Evolutionary conservation across 1,284 basidiomycete genomes (phyloP).

Genomic region (Tylopilus microsporus): DNA sequence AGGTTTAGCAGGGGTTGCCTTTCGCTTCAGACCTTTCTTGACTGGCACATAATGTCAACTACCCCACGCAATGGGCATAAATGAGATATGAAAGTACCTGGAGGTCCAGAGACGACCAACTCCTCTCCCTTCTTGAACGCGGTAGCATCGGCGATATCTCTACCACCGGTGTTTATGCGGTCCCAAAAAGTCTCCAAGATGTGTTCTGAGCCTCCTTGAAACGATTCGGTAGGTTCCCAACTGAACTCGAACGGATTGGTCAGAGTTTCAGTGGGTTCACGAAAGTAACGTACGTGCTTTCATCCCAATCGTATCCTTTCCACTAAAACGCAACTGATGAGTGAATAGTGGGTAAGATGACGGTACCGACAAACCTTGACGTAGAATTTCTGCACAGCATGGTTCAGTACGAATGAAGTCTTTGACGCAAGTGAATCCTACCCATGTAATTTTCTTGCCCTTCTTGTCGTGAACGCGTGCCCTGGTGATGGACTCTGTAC

Average conservation of each 20-base stretch:
- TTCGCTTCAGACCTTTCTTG: conserved; percentile 23
- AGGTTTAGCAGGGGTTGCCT: conserved; percentile 9
- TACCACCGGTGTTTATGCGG: conserved; percentile 44
- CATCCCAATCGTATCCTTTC: conserved; percentile 57
- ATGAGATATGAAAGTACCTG: conserved; percentile 38
- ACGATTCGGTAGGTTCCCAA: conserved; percentile 66
- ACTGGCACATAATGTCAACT: conserved; percentile 15
- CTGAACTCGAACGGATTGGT: conserved; percentile 33
- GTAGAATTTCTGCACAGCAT: conserved; percentile 47
- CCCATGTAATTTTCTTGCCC: conserved; percentile 45
- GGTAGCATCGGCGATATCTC: conserved; percentile 46
- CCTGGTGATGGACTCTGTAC: conserved; percentile 48
- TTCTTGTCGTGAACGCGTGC: conserved; percentile 45
- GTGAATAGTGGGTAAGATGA: background rate
- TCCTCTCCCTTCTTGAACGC: conserved; percentile 54
- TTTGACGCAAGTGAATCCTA: conserved; percentile 24
- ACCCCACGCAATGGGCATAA: background rate
- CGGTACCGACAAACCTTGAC: conserved; percentile 49
- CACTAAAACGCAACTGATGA: conserved; percentile 42
- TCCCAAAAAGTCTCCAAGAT: conserved; percentile 60
- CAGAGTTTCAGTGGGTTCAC: background rate
- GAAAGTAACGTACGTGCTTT: conserved; percentile 59
- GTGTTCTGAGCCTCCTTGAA: conserved; percentile 51
- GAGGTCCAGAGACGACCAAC: conserved; percentile 52
- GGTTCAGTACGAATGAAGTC: conserved; percentile 19